Evolutionary conservation across 768 basidiomycete species (phyloP), one percentile per base, ranked within the genome.

Genomic region (Crepidotus variabilis): DNA sequence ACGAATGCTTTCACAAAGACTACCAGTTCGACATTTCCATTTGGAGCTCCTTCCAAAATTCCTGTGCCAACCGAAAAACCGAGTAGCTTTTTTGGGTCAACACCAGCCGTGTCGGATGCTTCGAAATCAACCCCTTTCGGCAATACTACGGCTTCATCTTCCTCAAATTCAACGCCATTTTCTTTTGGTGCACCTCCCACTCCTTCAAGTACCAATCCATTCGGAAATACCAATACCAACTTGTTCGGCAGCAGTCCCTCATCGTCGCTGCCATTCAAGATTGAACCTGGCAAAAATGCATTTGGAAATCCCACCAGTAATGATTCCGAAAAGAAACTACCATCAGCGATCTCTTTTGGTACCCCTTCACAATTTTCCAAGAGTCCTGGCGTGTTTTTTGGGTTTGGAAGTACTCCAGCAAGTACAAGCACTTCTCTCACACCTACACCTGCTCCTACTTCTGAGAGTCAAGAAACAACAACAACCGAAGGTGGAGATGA

Each of bases 351-450:
- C 21, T 28, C 34, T 1, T 57, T 57, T 43, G 57, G 57, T 28
- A 48, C 47, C 14, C 35, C 52, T 32, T 48, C 51, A 23, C 6
- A 46, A 13, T 32, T 34, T 14, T 28, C 47, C 2, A 48, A 54
- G 21, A 54, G 48, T 34, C 13, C 48, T 33, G 43, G 45, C 13
- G 50, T 56, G 7, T 52, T 54, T 24, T 62, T 62, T 22, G 54
- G 52, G 33, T 65, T 60, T 48, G 62, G 63, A 2, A 59, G 48
- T 32, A 50, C 57, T 43, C 20, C 58, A 11, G 43, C 54, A 10
- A 63, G 52, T 67, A 59, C 49, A 52, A 60, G 75, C 35, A 64
- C 70, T 18, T 61, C 72, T 9, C 63, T 35, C 32, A 28, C 49
- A 22, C n/a, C 57, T 9, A 32, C 59, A 2, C 34, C 58, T 6